Evolutionary conservation across 495 filamentous ascomycete genomes (phyloP).

Genomic region (Podospora conica): DNA sequence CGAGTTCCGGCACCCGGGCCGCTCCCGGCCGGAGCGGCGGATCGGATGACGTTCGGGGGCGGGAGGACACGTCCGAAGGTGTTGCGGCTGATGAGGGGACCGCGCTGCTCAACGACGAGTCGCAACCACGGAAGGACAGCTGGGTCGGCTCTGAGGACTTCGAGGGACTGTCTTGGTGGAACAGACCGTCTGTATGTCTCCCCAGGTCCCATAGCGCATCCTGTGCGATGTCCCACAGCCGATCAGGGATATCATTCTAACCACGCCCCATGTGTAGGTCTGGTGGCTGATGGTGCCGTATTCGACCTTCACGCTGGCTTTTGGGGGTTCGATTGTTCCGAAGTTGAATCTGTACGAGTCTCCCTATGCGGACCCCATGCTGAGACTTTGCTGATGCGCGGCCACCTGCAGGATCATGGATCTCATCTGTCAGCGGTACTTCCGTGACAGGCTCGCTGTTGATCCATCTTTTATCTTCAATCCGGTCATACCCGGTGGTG

Average conservation of each 20-base stretch:
- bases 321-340: conserved; percentile 74
- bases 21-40: neutral
- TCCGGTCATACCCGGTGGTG: conserved; percentile 58
- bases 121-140: conserved; percentile 15
- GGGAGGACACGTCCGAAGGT: neutral
- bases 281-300: conserved; percentile 80
- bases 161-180: conserved; percentile 61
- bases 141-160: conserved; percentile 53
- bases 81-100: conserved; percentile 37
- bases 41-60: neutral
- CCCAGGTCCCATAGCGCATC: neutral
- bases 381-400: neutral
- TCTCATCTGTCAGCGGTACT: conserved; percentile 75
- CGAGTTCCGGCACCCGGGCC: neutral
- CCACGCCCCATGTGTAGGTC: conserved; percentile 45
- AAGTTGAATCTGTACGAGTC: conserved; percentile 59
- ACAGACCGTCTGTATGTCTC: conserved; percentile 58
- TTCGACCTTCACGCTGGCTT: conserved; percentile 70
- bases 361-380: neutral
- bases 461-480: conserved; percentile 56
- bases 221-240: neutral
- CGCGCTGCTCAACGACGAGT: conserved; percentile 27
- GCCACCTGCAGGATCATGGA: conserved; percentile 52
- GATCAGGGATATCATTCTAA: conserved; percentile 3
- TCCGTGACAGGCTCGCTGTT: conserved; percentile 49